Conservation (phyloP, 345 rosid species). For the Syzygium aqueum region DNA sequence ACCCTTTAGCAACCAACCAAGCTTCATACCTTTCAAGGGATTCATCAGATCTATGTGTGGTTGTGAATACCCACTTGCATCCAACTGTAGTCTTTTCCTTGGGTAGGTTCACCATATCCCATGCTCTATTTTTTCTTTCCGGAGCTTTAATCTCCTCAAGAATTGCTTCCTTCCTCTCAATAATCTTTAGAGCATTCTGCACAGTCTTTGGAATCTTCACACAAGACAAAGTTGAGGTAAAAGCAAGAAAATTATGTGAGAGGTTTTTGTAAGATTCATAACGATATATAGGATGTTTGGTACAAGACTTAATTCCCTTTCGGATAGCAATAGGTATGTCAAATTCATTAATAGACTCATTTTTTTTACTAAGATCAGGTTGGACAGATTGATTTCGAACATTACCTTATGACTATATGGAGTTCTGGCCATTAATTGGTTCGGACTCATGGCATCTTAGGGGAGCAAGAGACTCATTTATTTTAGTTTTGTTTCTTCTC, state of each 20-base stretch:
- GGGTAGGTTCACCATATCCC: background rate
- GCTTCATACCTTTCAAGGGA: background rate
- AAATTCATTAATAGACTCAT: background rate
- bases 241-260: background rate
- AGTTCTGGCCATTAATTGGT: too few species aligned
- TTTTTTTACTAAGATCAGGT: background rate
- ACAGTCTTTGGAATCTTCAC: background rate
- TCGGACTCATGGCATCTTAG: too few species aligned
- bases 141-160: background rate
- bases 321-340: background rate
- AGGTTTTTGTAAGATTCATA: too few species aligned
- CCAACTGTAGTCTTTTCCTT: background rate
- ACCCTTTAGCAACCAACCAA: background rate
- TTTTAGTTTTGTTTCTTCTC: too few species aligned
- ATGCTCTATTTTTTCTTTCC: background rate
- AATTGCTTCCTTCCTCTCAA: background rate
- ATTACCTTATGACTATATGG: too few species aligned
- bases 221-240: background rate
- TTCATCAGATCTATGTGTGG: background rate
- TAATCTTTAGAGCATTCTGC: background rate
- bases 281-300: background rate
- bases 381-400: background rate
- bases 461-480: background rate
- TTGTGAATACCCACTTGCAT: background rate
- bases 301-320: background rate